A percentile compares a stretch with the other conserved stretches of the same genome.
Evolutionary conservation across 768 basidiomycete species (phyloP).

Genomic region (Kwoniella mangroviensis): DNA sequence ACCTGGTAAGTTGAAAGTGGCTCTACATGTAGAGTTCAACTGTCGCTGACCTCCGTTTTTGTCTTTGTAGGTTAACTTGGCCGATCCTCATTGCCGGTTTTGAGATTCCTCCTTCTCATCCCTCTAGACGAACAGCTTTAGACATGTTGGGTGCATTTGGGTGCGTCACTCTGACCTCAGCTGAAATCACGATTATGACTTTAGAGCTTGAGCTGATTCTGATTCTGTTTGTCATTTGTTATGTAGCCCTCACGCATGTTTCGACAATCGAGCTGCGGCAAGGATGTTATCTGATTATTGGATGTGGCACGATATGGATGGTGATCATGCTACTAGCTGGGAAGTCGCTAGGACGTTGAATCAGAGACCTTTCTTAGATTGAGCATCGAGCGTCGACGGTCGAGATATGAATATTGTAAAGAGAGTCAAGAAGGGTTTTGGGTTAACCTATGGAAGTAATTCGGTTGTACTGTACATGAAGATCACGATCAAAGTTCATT

Average conservation of each 20-base stretch:
- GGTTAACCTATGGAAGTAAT: too few species aligned
- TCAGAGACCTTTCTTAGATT: conserved; percentile 28
- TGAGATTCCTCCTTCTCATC: conserved; percentile 36
- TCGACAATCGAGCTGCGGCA: conserved; percentile 22
- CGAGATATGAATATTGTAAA: too few species aligned
- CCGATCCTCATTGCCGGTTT: conserved; percentile 48
- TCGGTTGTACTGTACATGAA: too few species aligned
- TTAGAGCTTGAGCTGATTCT: neutral
- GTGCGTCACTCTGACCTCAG: conserved; percentile 17
- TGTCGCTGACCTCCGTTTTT: neutral
- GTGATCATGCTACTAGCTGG: conserved; percentile 26
- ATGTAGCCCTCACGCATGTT: conserved; percentile 22
- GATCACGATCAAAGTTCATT: too few species aligned
- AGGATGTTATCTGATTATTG: conserved; percentile 30
- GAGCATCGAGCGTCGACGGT: too few species aligned
- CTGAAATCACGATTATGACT: neutral
- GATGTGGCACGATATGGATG: conserved; percentile 33
- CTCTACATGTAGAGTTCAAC: neutral
- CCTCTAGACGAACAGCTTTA: conserved; percentile 29
- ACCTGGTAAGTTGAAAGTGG: conserved; percentile 33
- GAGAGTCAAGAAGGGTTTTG: too few species aligned
- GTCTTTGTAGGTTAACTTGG: conserved; percentile 44
- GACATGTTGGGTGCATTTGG: conserved; percentile 42
- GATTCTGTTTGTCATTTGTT: neutral
- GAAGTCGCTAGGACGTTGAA: conserved; percentile 26